Percentiles rank a stretch among this genome's conserved stretches.
Evolutionary conservation across 2,329 filamentous ascomycete genomes (phyloP).

Genomic region (Colletotrichum melonis): DNA sequence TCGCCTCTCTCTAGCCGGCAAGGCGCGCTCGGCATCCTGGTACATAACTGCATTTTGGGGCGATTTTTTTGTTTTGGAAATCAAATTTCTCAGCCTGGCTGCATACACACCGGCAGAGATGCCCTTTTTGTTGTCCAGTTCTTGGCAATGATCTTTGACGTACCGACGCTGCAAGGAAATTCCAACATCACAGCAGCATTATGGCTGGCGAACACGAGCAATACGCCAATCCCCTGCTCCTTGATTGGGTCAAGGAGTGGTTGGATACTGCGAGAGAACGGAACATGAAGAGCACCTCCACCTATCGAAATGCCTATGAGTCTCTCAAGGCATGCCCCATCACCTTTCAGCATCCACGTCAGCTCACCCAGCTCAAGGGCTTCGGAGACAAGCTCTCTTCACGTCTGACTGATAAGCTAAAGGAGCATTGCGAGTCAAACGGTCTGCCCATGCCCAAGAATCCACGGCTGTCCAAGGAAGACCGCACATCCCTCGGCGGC

Average conservation of each 20-base stretch:
- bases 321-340: slow-evolving; percentile 82
- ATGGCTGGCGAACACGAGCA: slow-evolving; percentile 50
- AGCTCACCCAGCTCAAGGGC: slow-evolving; percentile 78
- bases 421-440: slow-evolving; percentile 73
- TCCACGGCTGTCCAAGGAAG: slow-evolving; percentile 52
- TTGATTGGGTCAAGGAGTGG: slow-evolving; percentile 83
- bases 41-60: neutral
- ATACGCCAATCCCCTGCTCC: slow-evolving; percentile 77
- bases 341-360: slow-evolving; percentile 76
- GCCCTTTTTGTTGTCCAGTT: neutral
- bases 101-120: neutral
- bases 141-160: slow-evolving; percentile 2
- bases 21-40: neutral
- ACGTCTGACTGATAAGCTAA: slow-evolving; percentile 71
- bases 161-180: slow-evolving; percentile 34
- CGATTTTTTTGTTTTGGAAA: neutral
- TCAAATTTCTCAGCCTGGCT: neutral
- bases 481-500: slow-evolving; percentile 44
- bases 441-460: slow-evolving; percentile 75
- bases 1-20: neutral
- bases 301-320: slow-evolving; percentile 81
- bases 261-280: slow-evolving; percentile 75
- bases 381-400: slow-evolving; percentile 79
- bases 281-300: slow-evolving; percentile 77
- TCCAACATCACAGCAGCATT: slow-evolving; percentile 33